phyloP scores from a whole-genome alignment of 495 filamentous ascomycete species.

The Neurospora sp. region DNA sequence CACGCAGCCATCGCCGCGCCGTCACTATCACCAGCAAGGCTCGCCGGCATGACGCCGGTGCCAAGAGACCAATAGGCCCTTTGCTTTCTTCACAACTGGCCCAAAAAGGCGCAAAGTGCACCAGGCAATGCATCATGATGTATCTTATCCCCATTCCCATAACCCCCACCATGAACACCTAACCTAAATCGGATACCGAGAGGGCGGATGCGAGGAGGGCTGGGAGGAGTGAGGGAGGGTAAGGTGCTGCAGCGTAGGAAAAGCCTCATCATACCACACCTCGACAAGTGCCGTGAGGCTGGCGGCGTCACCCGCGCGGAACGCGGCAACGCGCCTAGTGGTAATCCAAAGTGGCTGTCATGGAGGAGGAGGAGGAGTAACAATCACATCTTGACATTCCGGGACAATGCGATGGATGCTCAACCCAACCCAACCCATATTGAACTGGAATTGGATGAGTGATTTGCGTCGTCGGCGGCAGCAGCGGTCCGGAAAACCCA shows the following conservation, averaged over 20 bases:
- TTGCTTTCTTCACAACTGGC: neutral
- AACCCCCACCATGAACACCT: neutral
- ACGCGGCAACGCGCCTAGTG: neutral
- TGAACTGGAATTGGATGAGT: neutral
- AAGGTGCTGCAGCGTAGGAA: neutral
- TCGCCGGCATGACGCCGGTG: neutral
- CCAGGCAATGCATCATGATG: neutral
- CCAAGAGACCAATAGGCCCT: neutral
- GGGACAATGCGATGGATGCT: neutral
- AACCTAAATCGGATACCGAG: neutral
- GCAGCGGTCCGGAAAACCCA: neutral
- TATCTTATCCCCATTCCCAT: neutral
- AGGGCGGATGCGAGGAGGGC: neutral
- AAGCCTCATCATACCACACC: neutral
- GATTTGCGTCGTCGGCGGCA: neutral
- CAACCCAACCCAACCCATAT: neutral
- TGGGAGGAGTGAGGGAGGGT: neutral
- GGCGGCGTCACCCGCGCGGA: neutral
- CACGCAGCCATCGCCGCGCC: neutral
- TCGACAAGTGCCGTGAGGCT: neutral
- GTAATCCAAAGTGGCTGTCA: neutral
- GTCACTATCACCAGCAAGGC: neutral
- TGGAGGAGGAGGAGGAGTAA: neutral
- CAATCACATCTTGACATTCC: neutral
- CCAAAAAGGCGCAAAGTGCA: neutral